phyloP scores from a whole-genome alignment of 176 grass and related monocot species.

The Aegilops sharonensis region DNA sequence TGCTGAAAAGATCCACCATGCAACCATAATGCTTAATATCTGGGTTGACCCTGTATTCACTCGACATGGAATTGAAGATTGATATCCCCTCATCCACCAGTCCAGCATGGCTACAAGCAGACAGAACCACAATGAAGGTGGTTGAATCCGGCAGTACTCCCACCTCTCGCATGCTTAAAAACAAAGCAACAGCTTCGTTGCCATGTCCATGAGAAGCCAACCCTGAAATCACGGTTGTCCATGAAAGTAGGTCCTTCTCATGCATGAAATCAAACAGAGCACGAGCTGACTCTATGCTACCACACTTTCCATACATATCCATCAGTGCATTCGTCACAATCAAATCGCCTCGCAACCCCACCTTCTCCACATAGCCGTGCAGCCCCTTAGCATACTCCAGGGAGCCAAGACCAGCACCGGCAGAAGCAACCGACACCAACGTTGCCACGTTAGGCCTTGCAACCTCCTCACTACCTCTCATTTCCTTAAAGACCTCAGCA shows the following conservation, averaged over 20 bases:
- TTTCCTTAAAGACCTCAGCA: constrained; percentile 38
- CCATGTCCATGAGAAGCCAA: constrained; percentile 59
- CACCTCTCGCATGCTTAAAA: constrained; percentile 33
- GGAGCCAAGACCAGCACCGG: constrained; percentile 39
- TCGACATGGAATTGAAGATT: constrained; percentile 63
- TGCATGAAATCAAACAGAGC: constrained; percentile 44
- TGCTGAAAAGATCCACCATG: constrained; percentile 72
- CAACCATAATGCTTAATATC: constrained; percentile 79
- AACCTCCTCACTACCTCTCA: constrained; percentile 7
- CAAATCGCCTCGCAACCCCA: constrained; percentile 36
- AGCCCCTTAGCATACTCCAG: constrained; percentile 44
- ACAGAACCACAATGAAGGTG: constrained; percentile 59
- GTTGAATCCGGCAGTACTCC: constrained; percentile 51
- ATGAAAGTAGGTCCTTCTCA: constrained; percentile 65
- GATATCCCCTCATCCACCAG: constrained; percentile 59
- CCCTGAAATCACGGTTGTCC: constrained; percentile 58
- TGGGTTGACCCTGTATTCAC: constrained; percentile 27
- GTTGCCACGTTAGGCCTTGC: constrained; percentile 45
- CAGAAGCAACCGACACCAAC: constrained; percentile 44
- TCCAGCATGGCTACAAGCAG: constrained; percentile 77
- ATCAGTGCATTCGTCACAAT: constrained; percentile 61
- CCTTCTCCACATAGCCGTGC: constrained; percentile 51
- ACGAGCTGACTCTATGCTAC: constrained; percentile 34
- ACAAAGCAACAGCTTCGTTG: constrained; percentile 38
- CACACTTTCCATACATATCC: constrained; percentile 67